Evolutionary conservation across 768 basidiomycete genomes (phyloP).

Genomic region (Sutorius australiensis): DNA sequence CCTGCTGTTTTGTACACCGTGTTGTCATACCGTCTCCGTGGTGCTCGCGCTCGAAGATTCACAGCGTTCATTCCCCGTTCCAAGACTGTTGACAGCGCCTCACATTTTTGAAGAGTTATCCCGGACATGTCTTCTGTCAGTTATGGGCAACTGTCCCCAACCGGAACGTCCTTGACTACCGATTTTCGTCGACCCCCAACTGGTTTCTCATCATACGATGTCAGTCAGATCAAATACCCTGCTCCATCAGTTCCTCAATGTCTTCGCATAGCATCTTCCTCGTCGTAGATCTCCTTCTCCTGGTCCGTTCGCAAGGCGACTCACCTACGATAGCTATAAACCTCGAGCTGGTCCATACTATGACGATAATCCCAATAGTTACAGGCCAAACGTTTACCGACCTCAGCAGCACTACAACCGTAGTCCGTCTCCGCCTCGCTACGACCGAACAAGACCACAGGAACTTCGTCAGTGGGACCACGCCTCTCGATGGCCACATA

Average conservation of each 20-base stretch:
- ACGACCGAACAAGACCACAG: constrained; percentile 37
- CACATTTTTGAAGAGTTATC: constrained; percentile 1
- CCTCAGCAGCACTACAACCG: constrained; percentile 38
- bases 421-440: constrained; percentile 53
- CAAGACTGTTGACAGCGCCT: constrained; percentile 7
- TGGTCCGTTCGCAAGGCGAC: constrained; percentile 40
- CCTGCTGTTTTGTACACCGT: constrained; percentile 4
- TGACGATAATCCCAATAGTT: constrained; percentile 41
- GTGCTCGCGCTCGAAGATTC: constrained; percentile 4
- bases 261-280: constrained; percentile 22
- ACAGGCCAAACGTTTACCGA: constrained; percentile 40
- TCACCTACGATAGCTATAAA: constrained; percentile 51
- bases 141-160: constrained; percentile 26
- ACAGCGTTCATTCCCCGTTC: not conserved
- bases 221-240: constrained; percentile 26
- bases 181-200: constrained; percentile 29
- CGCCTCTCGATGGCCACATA: constrained; percentile 41
- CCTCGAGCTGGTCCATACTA: constrained; percentile 38
- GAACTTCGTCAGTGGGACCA: constrained; percentile 50
- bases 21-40: not conserved
- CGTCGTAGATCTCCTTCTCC: constrained; percentile 52
- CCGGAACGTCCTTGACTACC: constrained; percentile 20
- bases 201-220: constrained; percentile 28
- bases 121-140: constrained; percentile 26
- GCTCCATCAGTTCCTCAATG: constrained; percentile 17